These are phyloP conservation scores for Phytopythium chamaehyphon DNA, from an alignment of 352 stramenopile genomes.

Conservation along the genomic window DNA sequence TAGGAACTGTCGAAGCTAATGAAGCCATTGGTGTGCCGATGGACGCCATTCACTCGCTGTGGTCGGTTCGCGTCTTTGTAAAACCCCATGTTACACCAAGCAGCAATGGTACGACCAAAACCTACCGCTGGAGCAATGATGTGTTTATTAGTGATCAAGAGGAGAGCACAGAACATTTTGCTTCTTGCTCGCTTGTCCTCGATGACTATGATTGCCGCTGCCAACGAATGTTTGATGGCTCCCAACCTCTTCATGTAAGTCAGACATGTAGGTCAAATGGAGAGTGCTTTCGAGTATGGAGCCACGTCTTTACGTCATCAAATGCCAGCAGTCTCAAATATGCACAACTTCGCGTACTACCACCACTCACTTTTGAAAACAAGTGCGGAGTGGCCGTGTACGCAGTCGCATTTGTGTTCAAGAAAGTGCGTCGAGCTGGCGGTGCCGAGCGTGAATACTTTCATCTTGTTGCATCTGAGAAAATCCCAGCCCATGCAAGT, in stretches of 20 bases:
- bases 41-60: slow-evolving; percentile 47
- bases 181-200: slow-evolving; percentile 59
- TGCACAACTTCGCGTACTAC: slow-evolving; percentile 57
- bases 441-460: slow-evolving; percentile 63
- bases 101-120: slow-evolving; percentile 12
- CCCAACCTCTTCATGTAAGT: slow-evolving; percentile 62
- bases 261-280: slow-evolving; percentile 69
- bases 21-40: slow-evolving; percentile 64
- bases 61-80: slow-evolving; percentile 57
- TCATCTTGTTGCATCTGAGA: slow-evolving; percentile 66
- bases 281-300: slow-evolving; percentile 66
- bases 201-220: slow-evolving; percentile 76
- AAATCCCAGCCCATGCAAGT: slow-evolving; percentile 38
- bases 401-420: slow-evolving; percentile 73
- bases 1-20: slow-evolving; percentile 62
- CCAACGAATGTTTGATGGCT: slow-evolving; percentile 76
- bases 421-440: slow-evolving; percentile 58
- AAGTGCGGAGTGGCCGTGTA: slow-evolving; percentile 69
- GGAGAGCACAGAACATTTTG: slow-evolving; percentile 48
- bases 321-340: slow-evolving; percentile 68
- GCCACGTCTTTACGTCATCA: slow-evolving; percentile 54
- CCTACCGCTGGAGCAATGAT: slow-evolving; percentile 82
- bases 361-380: slow-evolving; percentile 72
- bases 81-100: slow-evolving; percentile 30
- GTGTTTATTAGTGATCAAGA: slow-evolving; percentile 71